A percentile compares a stretch with the other conserved stretches of the same genome.
These are phyloP conservation scores for Gossypium stocksii DNA, from an alignment of 345 rosid species.

Conservation along the genomic window DNA sequence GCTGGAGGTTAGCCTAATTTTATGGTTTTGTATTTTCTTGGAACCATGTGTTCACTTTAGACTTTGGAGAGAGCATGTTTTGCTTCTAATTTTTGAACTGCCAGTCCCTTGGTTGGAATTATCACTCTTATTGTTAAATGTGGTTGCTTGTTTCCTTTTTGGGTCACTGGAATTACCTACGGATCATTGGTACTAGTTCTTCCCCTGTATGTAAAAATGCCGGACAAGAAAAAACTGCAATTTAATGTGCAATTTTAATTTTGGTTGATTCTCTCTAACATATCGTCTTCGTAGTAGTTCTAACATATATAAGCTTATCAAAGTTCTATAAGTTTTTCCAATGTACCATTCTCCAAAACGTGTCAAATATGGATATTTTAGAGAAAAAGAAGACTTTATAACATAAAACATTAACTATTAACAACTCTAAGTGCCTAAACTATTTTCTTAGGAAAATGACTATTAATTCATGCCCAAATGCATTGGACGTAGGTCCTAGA, in stretches of 20 bases:
- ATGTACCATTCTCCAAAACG: too few relatives aligned
- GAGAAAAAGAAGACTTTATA: too few relatives aligned
- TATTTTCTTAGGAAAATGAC: too few relatives aligned
- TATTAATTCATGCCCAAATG: too few relatives aligned
- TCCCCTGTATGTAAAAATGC: neutral
- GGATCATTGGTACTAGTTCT: neutral
- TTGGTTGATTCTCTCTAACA: neutral
- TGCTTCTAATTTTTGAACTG: slow-evolving; percentile 21
- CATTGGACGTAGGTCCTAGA: too few relatives aligned
- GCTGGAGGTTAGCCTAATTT: slow-evolving; percentile 12
- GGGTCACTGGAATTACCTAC: neutral
- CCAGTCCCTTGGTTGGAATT: neutral
- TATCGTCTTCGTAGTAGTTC: neutral
- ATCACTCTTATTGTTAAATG: neutral
- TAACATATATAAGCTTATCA: neutral
- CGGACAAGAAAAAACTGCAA: neutral
- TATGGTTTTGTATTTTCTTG: slow-evolving; percentile 6
- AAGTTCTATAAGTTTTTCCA: too few relatives aligned
- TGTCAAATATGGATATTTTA: too few relatives aligned
- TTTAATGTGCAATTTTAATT: neutral
- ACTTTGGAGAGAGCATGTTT: slow-evolving; percentile 7
- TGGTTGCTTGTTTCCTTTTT: neutral
- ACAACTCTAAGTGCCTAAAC: too few relatives aligned
- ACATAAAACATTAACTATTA: too few relatives aligned
- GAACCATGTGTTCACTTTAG: neutral